Evolutionary conservation across 2,329 filamentous ascomycete species (phyloP).

Genomic region (Colletotrichum tofieldiae): DNA sequence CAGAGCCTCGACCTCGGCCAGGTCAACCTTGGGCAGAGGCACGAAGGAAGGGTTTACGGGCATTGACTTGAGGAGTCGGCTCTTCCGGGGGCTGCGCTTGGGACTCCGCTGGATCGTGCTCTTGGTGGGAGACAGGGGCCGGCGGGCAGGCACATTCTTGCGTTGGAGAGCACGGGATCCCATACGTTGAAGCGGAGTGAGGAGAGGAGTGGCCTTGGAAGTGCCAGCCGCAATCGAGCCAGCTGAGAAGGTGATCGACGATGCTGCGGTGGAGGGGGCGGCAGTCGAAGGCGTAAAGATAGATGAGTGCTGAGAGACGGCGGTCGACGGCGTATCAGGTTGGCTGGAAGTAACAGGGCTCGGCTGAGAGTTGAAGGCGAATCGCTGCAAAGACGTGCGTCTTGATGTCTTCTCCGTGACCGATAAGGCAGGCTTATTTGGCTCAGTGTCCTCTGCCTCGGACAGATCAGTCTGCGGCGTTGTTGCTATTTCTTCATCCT

Average conservation of each 20-base stretch:
- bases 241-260: conserved; percentile 59
- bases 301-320: conserved; percentile 52
- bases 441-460: conserved; percentile 17
- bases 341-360: conserved; percentile 44
- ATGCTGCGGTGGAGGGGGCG: conserved; percentile 59
- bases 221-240: conserved; percentile 51
- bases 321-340: conserved; percentile 50
- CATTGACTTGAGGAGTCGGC: conserved; percentile 48
- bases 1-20: conserved; percentile 68
- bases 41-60: conserved; percentile 69
- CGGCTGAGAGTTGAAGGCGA: conserved; percentile 46
- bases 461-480: conserved; percentile 36
- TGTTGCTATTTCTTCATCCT: conserved; percentile 30
- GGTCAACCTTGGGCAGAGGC: conserved; percentile 68
- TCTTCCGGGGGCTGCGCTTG: conserved; percentile 45
- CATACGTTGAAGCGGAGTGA: conserved; percentile 70
- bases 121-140: conserved; percentile 38
- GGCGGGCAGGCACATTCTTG: conserved; percentile 48
- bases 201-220: conserved; percentile 59
- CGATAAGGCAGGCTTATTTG: neutral
- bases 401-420: conserved; percentile 5
- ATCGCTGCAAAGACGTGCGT: conserved; percentile 45
- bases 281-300: conserved; percentile 45
- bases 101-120: conserved; percentile 42
- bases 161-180: conserved; percentile 62